Evolutionary conservation across 805 yeast species (phyloP).

Genomic region (Pichia occidentalis): DNA sequence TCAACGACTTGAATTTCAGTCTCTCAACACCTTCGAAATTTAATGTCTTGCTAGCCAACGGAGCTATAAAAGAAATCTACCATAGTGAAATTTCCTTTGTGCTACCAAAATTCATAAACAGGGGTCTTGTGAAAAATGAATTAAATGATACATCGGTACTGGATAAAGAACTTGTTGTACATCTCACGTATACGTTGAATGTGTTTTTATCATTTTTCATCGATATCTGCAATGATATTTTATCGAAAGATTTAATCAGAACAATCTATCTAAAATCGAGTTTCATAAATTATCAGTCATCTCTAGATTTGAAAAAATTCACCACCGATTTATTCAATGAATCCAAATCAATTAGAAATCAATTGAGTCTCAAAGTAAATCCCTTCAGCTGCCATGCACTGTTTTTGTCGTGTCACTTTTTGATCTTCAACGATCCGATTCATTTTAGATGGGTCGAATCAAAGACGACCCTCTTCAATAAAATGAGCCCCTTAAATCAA

Average conservation of each 20-base stretch:
- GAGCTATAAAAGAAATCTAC: conserved; percentile 47
- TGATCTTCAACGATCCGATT: conserved; percentile 23
- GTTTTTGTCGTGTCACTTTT: conserved; percentile 18
- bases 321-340: conserved; percentile 1
- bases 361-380: conserved; percentile 10
- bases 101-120: conserved; percentile 13
- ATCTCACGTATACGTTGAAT: conserved; percentile 11
- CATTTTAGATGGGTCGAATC: conserved; percentile 18
- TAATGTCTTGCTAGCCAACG: conserved; percentile 21
- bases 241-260: conserved; percentile 9
- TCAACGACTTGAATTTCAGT: conserved; percentile 12
- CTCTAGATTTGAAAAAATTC: conserved; percentile 8
- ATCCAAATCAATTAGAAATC: conserved; percentile 12
- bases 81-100: conserved; percentile 39
- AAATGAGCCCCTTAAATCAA: conserved; percentile 19
- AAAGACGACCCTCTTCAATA: conserved; percentile 16
- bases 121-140: background rate
- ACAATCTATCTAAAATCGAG: conserved; percentile 11
- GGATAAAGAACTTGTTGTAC: background rate
- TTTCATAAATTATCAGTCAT: conserved; percentile 12
- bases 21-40: conserved; percentile 4
- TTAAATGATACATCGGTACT: background rate
- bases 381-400: conserved; percentile 14
- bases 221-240: conserved; percentile 5
- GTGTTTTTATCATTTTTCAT: conserved; percentile 8